Conservation (phyloP, 371 early-diverging fungal species). For the Mortierella polycephala region DNA sequence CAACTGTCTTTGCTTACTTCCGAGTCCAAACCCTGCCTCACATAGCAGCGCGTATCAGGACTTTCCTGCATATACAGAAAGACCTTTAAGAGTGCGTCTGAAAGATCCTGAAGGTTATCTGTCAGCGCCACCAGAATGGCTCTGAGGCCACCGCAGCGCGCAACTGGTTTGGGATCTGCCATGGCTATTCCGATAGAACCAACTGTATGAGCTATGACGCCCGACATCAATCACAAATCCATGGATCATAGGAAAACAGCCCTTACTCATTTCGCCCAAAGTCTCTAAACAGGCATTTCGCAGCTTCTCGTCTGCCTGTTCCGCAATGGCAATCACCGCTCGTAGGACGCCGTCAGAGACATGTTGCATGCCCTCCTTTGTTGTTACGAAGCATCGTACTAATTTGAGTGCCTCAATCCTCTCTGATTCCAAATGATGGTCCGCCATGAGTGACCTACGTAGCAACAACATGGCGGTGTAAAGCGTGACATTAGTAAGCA, state of each 20-base stretch:
- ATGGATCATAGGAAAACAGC: not conserved
- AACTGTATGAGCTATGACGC: too few species aligned
- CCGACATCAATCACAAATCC: not conserved
- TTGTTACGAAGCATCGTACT: conserved; percentile 68
- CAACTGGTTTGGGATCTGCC: conserved; percentile 69
- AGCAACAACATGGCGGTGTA: too few species aligned
- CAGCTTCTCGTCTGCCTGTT: conserved; percentile 81
- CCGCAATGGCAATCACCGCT: conserved; percentile 80
- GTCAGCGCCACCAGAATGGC: conserved; percentile 74
- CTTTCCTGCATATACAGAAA: conserved; percentile 80
- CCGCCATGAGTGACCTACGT: conserved; percentile 45
- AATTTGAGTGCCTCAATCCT: conserved; percentile 82
- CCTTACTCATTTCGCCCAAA: conserved; percentile 79
- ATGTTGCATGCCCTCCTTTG: conserved; percentile 64
- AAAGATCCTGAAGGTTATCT: conserved; percentile 77
- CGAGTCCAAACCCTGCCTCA: conserved; percentile 83
- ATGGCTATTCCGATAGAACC: conserved; percentile 37
- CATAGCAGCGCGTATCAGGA: conserved; percentile 70
- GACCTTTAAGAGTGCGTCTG: conserved; percentile 72
- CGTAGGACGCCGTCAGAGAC: conserved; percentile 77
- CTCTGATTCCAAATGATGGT: conserved; percentile 66
- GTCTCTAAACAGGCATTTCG: conserved; percentile 81
- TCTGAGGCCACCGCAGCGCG: conserved; percentile 77
- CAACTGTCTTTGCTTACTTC: conserved; percentile 58
- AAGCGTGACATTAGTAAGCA: not conserved